These are phyloP conservation scores for Cryphonectria parasitica DNA, from an alignment of 2,329 filamentous ascomycete species.

Conservation along the genomic window DNA sequence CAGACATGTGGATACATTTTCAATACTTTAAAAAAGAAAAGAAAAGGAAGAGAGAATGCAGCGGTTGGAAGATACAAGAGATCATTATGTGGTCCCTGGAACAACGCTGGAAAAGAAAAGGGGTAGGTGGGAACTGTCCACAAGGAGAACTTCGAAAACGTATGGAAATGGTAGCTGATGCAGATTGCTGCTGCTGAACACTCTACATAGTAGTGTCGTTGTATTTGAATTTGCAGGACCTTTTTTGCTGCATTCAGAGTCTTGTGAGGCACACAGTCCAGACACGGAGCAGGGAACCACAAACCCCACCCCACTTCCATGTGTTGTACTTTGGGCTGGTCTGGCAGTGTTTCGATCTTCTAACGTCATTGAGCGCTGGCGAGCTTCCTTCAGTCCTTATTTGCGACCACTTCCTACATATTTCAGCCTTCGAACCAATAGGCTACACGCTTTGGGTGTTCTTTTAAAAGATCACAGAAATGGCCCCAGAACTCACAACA, in stretches of 20 bases:
- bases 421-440: background rate
- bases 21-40: background rate
- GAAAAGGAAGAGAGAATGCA: background rate
- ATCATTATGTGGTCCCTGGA: background rate
- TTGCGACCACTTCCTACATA: background rate
- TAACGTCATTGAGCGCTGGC: slow-evolving; percentile 12
- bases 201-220: background rate
- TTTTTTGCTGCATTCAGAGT: background rate
- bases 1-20: background rate
- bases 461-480: background rate
- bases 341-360: background rate
- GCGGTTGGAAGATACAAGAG: background rate
- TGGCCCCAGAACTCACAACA: slow-evolving; percentile 5
- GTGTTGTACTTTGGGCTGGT: background rate
- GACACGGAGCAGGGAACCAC: background rate
- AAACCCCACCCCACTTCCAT: background rate
- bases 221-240: background rate
- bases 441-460: background rate
- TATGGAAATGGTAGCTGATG: background rate
- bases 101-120: background rate
- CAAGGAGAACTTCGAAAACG: background rate
- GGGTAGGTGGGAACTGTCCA: slow-evolving; percentile 4
- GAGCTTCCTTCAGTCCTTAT: slow-evolving; percentile 13
- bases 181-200: background rate
- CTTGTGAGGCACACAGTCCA: background rate